These are phyloP conservation scores for Byssothecium circinans DNA, from an alignment of 2,329 filamentous ascomycete genomes.

Conservation along the genomic window DNA sequence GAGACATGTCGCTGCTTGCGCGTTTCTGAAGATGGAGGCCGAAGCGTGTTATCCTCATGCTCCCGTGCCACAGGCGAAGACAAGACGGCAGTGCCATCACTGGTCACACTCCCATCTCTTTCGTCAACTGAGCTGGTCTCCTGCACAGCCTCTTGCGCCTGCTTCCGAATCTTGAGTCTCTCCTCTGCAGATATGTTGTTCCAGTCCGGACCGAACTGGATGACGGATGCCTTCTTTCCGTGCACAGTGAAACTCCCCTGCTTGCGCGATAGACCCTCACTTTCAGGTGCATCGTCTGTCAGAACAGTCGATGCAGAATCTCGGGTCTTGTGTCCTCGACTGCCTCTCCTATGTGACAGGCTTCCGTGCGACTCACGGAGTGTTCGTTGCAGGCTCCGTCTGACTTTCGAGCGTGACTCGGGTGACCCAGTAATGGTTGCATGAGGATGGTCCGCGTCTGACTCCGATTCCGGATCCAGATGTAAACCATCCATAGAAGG, in stretches of 20 bases:
- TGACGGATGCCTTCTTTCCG: slow-evolving; percentile 95
- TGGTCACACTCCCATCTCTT: slow-evolving; percentile 28
- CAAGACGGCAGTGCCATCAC: slow-evolving; percentile 22
- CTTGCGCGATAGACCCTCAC: slow-evolving; percentile 72
- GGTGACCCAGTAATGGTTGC: slow-evolving; percentile 40
- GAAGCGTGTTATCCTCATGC: slow-evolving; percentile 25
- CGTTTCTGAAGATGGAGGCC: slow-evolving; percentile 26
- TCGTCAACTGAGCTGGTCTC: slow-evolving; percentile 31
- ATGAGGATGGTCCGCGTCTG: slow-evolving; percentile 32
- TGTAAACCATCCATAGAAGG: slow-evolving; percentile 25
- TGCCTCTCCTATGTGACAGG: slow-evolving; percentile 65
- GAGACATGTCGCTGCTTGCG: slow-evolving; percentile 41
- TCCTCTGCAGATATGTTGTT: slow-evolving; percentile 57
- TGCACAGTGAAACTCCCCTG: slow-evolving; percentile 93
- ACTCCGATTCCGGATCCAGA: slow-evolving; percentile 30
- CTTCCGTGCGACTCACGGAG: slow-evolving; percentile 75
- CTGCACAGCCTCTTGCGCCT: slow-evolving; percentile 36
- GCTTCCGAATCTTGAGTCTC: slow-evolving; percentile 42
- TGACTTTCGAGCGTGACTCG: slow-evolving; percentile 67
- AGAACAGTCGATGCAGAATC: slow-evolving; percentile 67
- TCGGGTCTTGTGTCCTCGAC: slow-evolving; percentile 64
- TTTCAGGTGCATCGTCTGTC: slow-evolving; percentile 53
- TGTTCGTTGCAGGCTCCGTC: slow-evolving; percentile 86
- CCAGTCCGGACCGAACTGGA: slow-evolving; percentile 94
- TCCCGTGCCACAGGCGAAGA: slow-evolving; percentile 16